Evolutionary conservation across 1,139 yeast species (phyloP), one percentile per base, ranked within the genome.

Genomic region (Yamadazyma triangularis): DNA sequence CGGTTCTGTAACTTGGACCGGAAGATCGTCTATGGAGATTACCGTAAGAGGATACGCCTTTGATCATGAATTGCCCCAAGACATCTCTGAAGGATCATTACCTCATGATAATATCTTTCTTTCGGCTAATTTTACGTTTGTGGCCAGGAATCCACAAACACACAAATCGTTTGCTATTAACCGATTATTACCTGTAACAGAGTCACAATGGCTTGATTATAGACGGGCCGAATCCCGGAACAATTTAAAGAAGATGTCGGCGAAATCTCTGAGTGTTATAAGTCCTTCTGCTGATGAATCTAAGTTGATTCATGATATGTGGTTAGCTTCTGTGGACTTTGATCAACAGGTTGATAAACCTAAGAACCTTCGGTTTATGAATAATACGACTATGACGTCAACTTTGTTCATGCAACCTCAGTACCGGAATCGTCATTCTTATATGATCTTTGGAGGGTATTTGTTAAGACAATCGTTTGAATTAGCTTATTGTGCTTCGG

Each of bases 331-430:
- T 4, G 72, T 74, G 44, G 48, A 56, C 25, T 48, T 73, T 25
- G 63, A 60, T 16, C 33, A 43, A 6, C 39, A 53, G 3, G 40
- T 47, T 15, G 46, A 53, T 21, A 44, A 44, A 15, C 15, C 15
- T 4, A 26, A 25, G 15, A 53, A 60, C 31, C 55, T 79, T 29
- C 60, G 70, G 28, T 75, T 73, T 47, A 85, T 86, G 94, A 70
- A 74, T 35, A 80, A 85, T 41, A 80, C 96, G 1, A 59, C 59
- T 29, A 71, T 84, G 35, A 65, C 72, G 32, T 83, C 94, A 7
- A 85, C 96, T 5, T 69, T 80, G 45, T 79, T 88, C 58, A 89
- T 88, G 93, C 96, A 88, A 60, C 96, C 96, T 2, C 96, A 88
- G 60, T 88, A 87, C 60, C 76, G 96, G 58, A 88, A 88, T 64